phyloP scores from a whole-genome alignment of 2,329 filamentous ascomycete genomes.

The Stagonosporopsis cucurbitacearum region DNA sequence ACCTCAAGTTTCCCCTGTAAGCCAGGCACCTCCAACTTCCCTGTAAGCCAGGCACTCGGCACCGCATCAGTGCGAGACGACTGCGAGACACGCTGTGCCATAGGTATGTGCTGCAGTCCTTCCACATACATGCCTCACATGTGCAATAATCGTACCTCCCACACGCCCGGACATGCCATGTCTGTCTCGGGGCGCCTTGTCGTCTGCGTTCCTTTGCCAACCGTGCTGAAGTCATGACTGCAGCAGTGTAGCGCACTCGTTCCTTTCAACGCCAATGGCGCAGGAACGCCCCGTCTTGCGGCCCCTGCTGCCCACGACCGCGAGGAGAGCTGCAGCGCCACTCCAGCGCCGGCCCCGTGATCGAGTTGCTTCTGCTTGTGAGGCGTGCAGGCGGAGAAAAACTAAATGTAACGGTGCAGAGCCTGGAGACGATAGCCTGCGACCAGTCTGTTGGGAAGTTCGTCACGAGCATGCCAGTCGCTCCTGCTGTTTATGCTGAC shows the following conservation, averaged over 20 bases:
- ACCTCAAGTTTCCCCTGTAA: neutral
- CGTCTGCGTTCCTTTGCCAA: neutral
- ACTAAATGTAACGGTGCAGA: slow-evolving; percentile 11
- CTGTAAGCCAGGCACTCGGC: neutral
- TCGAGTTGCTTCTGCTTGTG: slow-evolving; percentile 8
- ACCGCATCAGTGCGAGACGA: neutral
- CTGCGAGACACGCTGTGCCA: neutral
- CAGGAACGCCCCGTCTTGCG: slow-evolving; percentile 5
- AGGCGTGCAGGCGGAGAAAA: slow-evolving; percentile 9
- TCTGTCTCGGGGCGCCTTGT: no score
- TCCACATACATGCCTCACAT: neutral
- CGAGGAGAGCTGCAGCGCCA: slow-evolving; percentile 2
- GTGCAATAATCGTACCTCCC: neutral
- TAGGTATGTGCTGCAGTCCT: neutral
- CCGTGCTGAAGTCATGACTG: slow-evolving; percentile 2
- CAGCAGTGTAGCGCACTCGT: slow-evolving; percentile 1
- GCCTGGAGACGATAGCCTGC: slow-evolving; percentile 1
- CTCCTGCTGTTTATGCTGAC: neutral
- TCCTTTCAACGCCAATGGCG: slow-evolving; percentile 1
- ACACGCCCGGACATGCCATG: neutral
- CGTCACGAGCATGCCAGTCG: neutral
- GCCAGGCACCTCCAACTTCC: neutral
- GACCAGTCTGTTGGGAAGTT: slow-evolving; percentile 9
- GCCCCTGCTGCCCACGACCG: slow-evolving; percentile 2
- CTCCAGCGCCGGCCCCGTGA: slow-evolving; percentile 2